These are phyloP conservation scores for Micractinium sp. DNA, from an alignment of 139 green algal species.

Conservation along the genomic window DNA sequence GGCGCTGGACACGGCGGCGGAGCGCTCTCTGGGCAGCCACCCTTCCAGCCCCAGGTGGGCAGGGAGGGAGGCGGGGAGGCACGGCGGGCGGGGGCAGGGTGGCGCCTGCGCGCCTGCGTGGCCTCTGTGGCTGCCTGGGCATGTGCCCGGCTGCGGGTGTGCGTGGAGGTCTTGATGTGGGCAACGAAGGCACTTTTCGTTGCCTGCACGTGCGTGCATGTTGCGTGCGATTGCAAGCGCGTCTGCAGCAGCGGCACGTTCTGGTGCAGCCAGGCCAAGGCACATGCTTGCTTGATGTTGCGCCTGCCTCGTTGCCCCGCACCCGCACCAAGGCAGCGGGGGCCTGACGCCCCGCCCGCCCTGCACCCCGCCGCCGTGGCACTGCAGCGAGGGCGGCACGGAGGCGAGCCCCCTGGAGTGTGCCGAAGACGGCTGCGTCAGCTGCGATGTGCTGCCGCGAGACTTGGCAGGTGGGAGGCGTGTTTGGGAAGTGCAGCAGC, in stretches of 20 bases:
- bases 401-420: not conserved
- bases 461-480: not conserved
- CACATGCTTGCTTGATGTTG: too few relatives aligned
- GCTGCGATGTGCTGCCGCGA: not conserved
- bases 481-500: not conserved
- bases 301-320: too few relatives aligned
- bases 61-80: not conserved
- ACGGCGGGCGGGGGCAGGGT: not conserved
- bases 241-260: too few relatives aligned
- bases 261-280: not conserved
- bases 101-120: not conserved
- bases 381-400: too few relatives aligned
- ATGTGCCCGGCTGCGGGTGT: not conserved
- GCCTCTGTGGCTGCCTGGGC: not conserved
- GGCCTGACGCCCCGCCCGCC: not conserved
- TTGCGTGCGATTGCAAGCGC: too few relatives aligned
- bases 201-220: not conserved
- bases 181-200: not conserved
- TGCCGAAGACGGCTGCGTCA: not conserved
- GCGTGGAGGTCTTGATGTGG: too few relatives aligned
- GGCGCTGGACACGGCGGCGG: constrained; percentile 16
- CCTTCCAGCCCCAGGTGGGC: constrained; percentile 21
- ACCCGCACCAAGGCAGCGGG: too few relatives aligned
- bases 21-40: constrained; percentile 14
- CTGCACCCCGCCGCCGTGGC: not conserved